These are phyloP conservation scores for Fraxinus excelsior DNA, from an alignment of 257 asterid genomes.

Conservation along the genomic window DNA sequence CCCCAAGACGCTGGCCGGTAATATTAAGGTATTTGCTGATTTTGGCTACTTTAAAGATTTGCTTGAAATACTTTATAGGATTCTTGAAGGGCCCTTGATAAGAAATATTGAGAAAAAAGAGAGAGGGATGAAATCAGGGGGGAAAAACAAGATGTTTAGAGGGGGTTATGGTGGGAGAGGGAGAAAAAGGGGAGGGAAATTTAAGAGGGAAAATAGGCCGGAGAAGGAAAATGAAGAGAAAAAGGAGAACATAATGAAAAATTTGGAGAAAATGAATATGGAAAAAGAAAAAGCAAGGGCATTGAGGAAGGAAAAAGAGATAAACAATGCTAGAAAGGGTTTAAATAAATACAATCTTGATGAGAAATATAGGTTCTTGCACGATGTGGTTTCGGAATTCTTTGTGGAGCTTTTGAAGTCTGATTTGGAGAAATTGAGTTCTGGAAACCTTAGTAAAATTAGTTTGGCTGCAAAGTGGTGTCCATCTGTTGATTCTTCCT, in stretches of 20 bases:
- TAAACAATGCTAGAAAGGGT: conserved; percentile 37
- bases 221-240: conserved; percentile 22
- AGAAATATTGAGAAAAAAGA: conserved; percentile 12
- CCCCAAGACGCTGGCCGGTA: conserved; percentile 43
- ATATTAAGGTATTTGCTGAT: conserved; percentile 27
- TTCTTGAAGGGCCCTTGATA: conserved; percentile 34
- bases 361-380: conserved; percentile 40
- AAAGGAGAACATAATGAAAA: conserved; percentile 25
- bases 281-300: conserved; percentile 43
- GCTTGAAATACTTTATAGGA: conserved; percentile 41
- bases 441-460: conserved; percentile 32
- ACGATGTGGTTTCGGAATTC: conserved; percentile 38
- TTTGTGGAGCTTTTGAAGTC: conserved; percentile 43
- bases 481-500: conserved; percentile 57
- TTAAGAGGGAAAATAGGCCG: conserved; percentile 10
- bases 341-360: conserved; percentile 38
- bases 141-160: conserved; percentile 10
- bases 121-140: background rate
- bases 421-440: conserved; percentile 41
- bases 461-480: conserved; percentile 66
- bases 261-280: conserved; percentile 21
- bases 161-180: background rate
- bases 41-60: conserved; percentile 49
- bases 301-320: conserved; percentile 32
- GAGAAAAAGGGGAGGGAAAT: background rate